A percentile compares a stretch with the other conserved stretches of the same genome.
Conservation (phyloP, 257 asterid species). For the Solanum appendiculatum region DNA sequence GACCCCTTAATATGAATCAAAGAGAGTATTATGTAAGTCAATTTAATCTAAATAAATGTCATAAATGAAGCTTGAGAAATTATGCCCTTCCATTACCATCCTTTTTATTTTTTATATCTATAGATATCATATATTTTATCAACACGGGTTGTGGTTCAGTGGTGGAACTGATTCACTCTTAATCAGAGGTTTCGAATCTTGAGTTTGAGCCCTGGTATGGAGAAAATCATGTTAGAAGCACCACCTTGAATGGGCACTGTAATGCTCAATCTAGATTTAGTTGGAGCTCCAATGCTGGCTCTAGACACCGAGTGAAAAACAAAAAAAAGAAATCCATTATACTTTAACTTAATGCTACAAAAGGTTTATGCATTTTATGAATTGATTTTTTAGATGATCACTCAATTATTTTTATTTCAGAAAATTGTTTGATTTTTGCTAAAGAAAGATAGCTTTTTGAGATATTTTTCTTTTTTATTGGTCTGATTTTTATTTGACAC, state of each 20-base stretch:
- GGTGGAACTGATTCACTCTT: too few species aligned
- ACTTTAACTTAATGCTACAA: not conserved
- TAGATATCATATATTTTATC: not conserved
- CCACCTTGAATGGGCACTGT: not conserved
- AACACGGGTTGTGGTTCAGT: not conserved
- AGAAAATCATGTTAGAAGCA: not conserved
- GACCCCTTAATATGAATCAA: too few species aligned
- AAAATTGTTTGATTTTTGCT: not conserved
- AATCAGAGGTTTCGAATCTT: too few species aligned
- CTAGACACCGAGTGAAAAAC: not conserved
- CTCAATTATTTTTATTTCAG: not conserved
- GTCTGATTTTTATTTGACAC: not conserved
- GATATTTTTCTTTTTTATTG: too few species aligned
- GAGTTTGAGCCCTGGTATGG: too few species aligned
- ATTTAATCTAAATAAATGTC: not conserved
- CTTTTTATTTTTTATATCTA: not conserved
- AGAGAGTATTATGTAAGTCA: not conserved
- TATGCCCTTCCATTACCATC: not conserved
- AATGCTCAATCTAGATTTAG: too few species aligned
- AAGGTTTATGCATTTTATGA: not conserved
- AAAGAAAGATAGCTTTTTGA: too few species aligned
- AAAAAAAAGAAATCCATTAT: too few species aligned
- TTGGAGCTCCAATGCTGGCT: not conserved
- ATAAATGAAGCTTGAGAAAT: not conserved
- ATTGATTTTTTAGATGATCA: not conserved